Base-by-base conservation (phyloP, 2,329 filamentous ascomycete species). In the Trichothecium sympodiale region DNA sequence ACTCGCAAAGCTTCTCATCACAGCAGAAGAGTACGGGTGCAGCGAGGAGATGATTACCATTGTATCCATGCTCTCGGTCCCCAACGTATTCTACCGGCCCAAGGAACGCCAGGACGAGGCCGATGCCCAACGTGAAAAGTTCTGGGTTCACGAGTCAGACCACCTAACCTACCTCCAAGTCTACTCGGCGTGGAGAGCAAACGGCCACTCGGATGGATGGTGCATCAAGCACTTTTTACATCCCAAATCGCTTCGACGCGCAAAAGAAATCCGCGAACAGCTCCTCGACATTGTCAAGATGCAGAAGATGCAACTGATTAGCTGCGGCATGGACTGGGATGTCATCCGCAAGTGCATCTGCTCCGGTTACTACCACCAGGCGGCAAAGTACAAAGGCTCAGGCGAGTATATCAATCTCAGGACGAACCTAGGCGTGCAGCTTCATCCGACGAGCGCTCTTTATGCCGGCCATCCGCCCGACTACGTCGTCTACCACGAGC, bases 31-130 rank as follows among this genome's bases (percentile, higher is more conserved):
- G 43, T 95, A 95, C 55, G 82, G 77, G 31, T 98, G 91, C 60
- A 91, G 82, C 56, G 89, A 96, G 60, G 91, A 98, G 59, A 95
- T 98, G 83, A 74, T 95, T 16, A 96, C 88, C 0, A 96, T 98
- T 33, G 91, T 98, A 16, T 89, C 87, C 17, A 96, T 98, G 91
- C 73, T 98, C 8, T 94, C 86, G 1, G 91, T 98, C 0, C 91
- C 91, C 8, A 93, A 81, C 43, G 91, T 96, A 18, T 98, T 96
- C 61, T 96, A 95, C 62, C 77, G 93, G 6, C 91, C 91, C 3
- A 95, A 94, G 55, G 93, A 98, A 58, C 81, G 91, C 1, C 83
- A 94, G 50, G 91, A 98, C 53, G 91, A 98, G 62, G 91, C 89
- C 5, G 91, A 98, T 51, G 80, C 88, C 1, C 88, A 91, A 25